Conservation (phyloP, 768 basidiomycete species). For the Dacryopinax spathularia region DNA sequence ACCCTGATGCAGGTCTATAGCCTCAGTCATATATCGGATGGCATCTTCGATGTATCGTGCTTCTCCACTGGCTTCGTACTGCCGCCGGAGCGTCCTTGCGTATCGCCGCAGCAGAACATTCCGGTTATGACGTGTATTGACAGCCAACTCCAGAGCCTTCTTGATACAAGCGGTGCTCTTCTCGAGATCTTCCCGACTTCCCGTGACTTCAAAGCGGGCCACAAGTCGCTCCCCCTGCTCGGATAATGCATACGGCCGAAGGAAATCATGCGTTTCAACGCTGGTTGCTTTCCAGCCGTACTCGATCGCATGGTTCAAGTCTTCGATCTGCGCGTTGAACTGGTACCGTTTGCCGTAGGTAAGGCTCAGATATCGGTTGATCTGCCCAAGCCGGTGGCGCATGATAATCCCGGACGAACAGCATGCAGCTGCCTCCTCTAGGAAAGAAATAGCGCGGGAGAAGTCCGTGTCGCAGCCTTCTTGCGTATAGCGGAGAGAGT, state of each 20-base stretch:
- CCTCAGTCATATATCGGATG: neutral
- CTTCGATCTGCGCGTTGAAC: constrained; percentile 13
- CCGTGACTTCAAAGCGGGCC: neutral
- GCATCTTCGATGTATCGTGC: neutral
- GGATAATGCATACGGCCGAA: neutral
- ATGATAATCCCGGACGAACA: neutral
- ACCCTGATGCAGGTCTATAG: neutral
- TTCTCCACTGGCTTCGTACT: neutral
- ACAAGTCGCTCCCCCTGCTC: neutral
- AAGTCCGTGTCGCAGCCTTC: neutral
- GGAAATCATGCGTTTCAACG: neutral
- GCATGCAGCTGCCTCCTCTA: neutral
- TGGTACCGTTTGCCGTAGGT: constrained; percentile 1
- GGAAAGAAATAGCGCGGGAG: neutral
- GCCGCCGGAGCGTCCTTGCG: neutral
- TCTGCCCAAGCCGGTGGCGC: neutral
- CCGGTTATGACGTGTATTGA: neutral
- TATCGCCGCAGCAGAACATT: neutral
- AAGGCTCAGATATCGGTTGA: neutral
- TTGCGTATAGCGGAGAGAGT: neutral
- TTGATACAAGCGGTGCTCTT: neutral
- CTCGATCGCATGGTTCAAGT: constrained; percentile 19
- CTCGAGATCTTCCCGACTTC: neutral
- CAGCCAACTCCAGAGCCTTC: neutral
- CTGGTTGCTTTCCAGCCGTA: constrained; percentile 17